Conservation (phyloP, 805 yeast species). For the Saccharomycopsis vini region DNA sequence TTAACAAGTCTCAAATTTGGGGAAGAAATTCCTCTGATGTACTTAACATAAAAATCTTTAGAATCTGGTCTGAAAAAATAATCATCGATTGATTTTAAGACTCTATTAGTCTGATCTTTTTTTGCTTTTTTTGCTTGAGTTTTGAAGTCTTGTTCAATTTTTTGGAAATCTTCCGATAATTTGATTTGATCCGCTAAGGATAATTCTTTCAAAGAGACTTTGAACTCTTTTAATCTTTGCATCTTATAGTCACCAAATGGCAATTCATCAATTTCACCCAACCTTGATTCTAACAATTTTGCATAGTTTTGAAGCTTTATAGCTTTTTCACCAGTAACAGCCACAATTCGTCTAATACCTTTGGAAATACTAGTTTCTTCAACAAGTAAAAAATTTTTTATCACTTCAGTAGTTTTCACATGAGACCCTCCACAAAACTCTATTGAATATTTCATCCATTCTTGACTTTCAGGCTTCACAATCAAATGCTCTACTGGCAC, state of each 20-base stretch:
- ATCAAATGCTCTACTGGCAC: slow-evolving; percentile 76
- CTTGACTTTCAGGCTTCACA: slow-evolving; percentile 55
- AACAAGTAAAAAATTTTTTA: slow-evolving; percentile 76
- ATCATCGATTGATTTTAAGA: slow-evolving; percentile 64
- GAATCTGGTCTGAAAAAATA: slow-evolving; percentile 40
- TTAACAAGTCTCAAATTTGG: slow-evolving; percentile 91
- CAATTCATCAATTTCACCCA: slow-evolving; percentile 51
- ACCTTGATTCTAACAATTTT: slow-evolving; percentile 51
- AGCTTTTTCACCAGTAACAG: slow-evolving; percentile 89
- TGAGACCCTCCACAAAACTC: slow-evolving; percentile 99
- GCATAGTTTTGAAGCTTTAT: slow-evolving; percentile 84
- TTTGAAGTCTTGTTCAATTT: slow-evolving; percentile 76
- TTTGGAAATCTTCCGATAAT: slow-evolving; percentile 63
- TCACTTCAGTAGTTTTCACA: slow-evolving; percentile 84
- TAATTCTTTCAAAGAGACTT: slow-evolving; percentile 78
- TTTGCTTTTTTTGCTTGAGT: slow-evolving; percentile 83
- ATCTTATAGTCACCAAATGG: slow-evolving; percentile 74
- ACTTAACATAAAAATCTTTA: slow-evolving; percentile 54
- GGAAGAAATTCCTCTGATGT: slow-evolving; percentile 36
- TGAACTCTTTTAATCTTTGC: slow-evolving; percentile 69
- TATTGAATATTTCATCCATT: slow-evolving; percentile 73
- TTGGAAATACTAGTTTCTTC: slow-evolving; percentile 98
- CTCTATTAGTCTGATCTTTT: slow-evolving; percentile 78
- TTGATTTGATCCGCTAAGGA: slow-evolving; percentile 73
- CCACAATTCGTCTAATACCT: slow-evolving; percentile 96